phyloP scores from a whole-genome alignment of 257 asterid species.

The Solanum ossicruentum region DNA sequence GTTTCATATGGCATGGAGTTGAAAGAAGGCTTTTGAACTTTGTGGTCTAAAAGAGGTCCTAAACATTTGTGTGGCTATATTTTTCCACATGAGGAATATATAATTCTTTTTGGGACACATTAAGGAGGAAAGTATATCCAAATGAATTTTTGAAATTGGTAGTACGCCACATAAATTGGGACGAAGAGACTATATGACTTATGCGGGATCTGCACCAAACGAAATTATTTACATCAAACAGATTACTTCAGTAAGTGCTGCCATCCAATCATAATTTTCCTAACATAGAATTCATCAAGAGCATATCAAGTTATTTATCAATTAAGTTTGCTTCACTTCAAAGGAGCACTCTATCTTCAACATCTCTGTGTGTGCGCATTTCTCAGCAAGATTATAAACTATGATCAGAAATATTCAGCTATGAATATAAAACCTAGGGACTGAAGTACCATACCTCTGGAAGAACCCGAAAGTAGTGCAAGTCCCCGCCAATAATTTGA shows the following conservation, averaged over 20 bases:
- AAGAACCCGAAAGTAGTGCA: constrained; percentile 83
- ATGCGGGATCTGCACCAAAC: background rate
- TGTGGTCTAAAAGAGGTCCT: background rate
- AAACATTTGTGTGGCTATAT: background rate
- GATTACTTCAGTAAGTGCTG: background rate
- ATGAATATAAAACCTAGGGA: background rate
- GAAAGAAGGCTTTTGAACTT: background rate
- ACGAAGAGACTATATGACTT: background rate
- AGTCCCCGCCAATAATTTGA: constrained; percentile 86
- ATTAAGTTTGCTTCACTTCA: background rate
- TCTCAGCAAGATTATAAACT: background rate
- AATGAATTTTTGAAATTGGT: background rate
- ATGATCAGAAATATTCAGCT: background rate
- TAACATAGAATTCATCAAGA: background rate
- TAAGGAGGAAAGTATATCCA: background rate
- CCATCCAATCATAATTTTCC: background rate
- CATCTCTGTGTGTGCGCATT: background rate
- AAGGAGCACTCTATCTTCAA: background rate
- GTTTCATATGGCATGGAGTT: background rate
- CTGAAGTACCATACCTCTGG: constrained; percentile 72
- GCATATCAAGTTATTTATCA: background rate
- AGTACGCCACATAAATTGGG: background rate
- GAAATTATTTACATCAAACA: background rate
- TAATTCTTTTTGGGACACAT: background rate
- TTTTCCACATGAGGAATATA: background rate